Evolutionary conservation across 148 eudicot genomes (phyloP), one percentile per base, ranked within the genome.

Genomic region (Pouteria glomerata): DNA sequence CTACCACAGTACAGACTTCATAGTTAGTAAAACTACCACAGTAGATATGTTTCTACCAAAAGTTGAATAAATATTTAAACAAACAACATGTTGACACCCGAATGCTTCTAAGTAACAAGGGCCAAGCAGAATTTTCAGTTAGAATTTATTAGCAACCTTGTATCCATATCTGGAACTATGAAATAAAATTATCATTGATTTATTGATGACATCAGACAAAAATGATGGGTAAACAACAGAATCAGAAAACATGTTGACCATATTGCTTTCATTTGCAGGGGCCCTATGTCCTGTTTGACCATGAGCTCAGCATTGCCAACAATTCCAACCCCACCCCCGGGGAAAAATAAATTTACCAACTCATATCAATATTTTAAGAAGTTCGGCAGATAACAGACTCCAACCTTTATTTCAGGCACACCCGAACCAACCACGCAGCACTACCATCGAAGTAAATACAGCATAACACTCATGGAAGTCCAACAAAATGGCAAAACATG

Each of bases 221-320:
- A 33, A 26, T 0, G 19, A 37, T 15, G 6, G 2, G 41, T 6
- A 18, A 24, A 42, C 31, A 64, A 29, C 11, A 39, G 30, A 41
- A 56, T 19, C 26, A 56, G 13, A 57, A 13, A 10, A 44, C 31
- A 44, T 30, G 13, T 44, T n/a, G 11, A 60, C n/a, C 60, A 27
- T 29, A 12, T 30, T 69, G 30, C 74, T 57, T 53, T 56, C 47
- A 67, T 34, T 24, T 31, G 44, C 65, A 57, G 34, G 56, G 55
- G 53, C 39, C 29, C 61, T 44, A 30, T 13, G 23, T 63, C 8
- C 21, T n/a, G 29, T 60, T 27, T 26, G 35, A 70, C 63, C 33
- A 70, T 39, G 44, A 42, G 13, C 68, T 64, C 53, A 48, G 19
- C 13, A 48, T n/a, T n/a, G n/a, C n/a, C n/a, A n/a, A n/a, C n/a